Evolutionary conservation across 2,329 filamentous ascomycete genomes (phyloP), one percentile per base, ranked within the genome.

Genomic region (Fusarium sp.): DNA sequence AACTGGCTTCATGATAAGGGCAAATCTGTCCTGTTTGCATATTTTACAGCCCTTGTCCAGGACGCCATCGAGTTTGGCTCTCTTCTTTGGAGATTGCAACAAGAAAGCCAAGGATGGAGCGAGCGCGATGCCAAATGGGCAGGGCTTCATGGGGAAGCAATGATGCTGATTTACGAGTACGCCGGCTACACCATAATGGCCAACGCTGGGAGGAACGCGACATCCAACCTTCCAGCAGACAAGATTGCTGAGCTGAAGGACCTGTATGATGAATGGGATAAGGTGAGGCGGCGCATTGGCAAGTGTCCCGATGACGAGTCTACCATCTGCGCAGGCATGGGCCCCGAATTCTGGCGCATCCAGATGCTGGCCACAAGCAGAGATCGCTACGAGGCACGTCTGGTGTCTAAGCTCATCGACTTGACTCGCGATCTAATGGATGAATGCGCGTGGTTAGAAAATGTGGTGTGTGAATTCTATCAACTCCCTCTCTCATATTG

Each of bases 401-500:
- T 80, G 14, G 13, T 70, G 10, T 50, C 60, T 11, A 73, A n/a
- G n/a, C 58, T 79, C 11, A 70, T 74, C 41, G 67, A 77, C 13
- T 48, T 79, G 18, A 23, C 60, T 6, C 18, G 32, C 11, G 7
- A 34, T 10, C 35, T 79, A 8, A 56, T 71, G 37, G 59, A 65
- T 23, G 78, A 80, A 62, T 63, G 72, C 27, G 50, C 56, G 27
- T 63, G 71, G 9, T 62, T 74, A 2, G 77, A 80, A 54, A 72
- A 60, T 50, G 67, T 77, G 59, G 50, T 80, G 7, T 76, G 71
- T 34, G 77, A 80, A 54, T 23, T 79, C 20, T 78, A 80, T 25
- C 59, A 72, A 14, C 50, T 72, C 18, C 67, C 74, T 4, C 39
- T 54, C 11, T 7, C 54, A 5, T 70, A 52, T 45, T 79, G 74